Evolutionary conservation across 2,329 filamentous ascomycete species (phyloP).

Genomic region (Phoma sp.): DNA sequence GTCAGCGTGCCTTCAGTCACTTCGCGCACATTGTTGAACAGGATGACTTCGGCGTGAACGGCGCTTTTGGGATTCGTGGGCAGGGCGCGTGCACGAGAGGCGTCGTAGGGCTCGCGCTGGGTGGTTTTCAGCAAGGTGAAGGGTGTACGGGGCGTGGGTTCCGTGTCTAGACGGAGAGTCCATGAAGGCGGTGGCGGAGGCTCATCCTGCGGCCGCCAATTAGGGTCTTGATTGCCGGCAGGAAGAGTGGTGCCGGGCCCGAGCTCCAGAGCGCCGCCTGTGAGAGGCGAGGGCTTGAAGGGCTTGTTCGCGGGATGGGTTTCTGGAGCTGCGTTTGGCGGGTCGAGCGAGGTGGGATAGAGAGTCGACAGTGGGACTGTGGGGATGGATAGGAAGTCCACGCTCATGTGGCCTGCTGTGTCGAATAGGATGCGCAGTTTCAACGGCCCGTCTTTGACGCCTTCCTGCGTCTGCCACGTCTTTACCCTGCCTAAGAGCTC

Average conservation of each 20-base stretch:
- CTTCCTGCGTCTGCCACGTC: constrained; percentile 26
- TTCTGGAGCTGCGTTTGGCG: constrained; percentile 43
- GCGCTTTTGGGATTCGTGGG: constrained; percentile 35
- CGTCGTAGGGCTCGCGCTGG: constrained; percentile 71
- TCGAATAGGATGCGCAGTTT: constrained; percentile 63
- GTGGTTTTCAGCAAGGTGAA: constrained; percentile 90
- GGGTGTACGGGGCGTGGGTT: constrained; percentile 59
- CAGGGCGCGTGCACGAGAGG: constrained; percentile 69
- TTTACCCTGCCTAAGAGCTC: constrained; percentile 43
- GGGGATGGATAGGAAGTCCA: constrained; percentile 48
- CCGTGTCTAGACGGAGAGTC: constrained; percentile 60
- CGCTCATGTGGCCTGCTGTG: constrained; percentile 41
- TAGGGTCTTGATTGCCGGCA: constrained; percentile 23
- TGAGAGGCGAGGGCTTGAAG: constrained; percentile 43
- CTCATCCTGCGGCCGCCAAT: not conserved
- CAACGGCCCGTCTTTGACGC: constrained; percentile 31
- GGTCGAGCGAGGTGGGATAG: constrained; percentile 63
- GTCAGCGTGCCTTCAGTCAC: constrained; percentile 88
- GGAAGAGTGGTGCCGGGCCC: constrained; percentile 37
- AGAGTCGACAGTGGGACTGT: constrained; percentile 59
- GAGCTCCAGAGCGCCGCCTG: constrained; percentile 44
- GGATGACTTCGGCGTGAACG: constrained; percentile 70
- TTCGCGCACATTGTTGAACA: constrained; percentile 68
- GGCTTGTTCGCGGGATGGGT: constrained; percentile 20
- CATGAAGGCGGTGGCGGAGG: constrained; percentile 48